Base-by-base conservation (phyloP, 306 rosid genomes). In the Vigna nakashimae region DNA sequence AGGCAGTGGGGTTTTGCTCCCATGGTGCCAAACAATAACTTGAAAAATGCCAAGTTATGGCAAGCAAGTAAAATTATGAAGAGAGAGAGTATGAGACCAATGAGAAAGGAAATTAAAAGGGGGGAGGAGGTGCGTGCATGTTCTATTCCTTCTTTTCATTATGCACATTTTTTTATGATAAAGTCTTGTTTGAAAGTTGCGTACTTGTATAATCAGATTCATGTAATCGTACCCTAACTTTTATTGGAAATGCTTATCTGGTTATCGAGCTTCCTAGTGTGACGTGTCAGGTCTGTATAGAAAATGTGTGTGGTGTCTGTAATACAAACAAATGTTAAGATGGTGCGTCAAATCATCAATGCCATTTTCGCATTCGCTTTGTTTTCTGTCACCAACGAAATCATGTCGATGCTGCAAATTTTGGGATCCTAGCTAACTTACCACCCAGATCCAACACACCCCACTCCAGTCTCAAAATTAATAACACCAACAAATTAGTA, bases 331-430 rank as follows among this genome's bases (percentile, higher is more conserved):
- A 71, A 32, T 55, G 24, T 16, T 62, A 9, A 71, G 75, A 71
- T 67, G 79, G 79, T 71, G 86, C 51, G 64, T 48, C 82, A 82
- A 77, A 72, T 82, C 76, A 82, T 78, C 75, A 24, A 65, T 82
- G 69, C 26, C 74, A 52, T 63, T 79, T 40, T 10, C 70, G 43
- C 51, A 57, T 56, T 77, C 69, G 15, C 71, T 64, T 76, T 79
- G 22, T 77, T 49, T 62, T 71, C 45, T 43, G 73, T 69, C 75
- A 65, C 48, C 80, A 67, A 59, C 52, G 40, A 16, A 45, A 72
- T 78, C 30, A 73, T 38, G 50, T 45, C 49, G 14, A 43, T 43
- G 71, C 11, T 68, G 65, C 5, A 30, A 30, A 30, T 30, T 30
- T 30, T 30, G 34, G 34, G 34, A 30, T 30, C 34, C 34, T 1